phyloP scores from a whole-genome alignment of 169 alveolate genomes.

The Babesia bigemina region DNA sequence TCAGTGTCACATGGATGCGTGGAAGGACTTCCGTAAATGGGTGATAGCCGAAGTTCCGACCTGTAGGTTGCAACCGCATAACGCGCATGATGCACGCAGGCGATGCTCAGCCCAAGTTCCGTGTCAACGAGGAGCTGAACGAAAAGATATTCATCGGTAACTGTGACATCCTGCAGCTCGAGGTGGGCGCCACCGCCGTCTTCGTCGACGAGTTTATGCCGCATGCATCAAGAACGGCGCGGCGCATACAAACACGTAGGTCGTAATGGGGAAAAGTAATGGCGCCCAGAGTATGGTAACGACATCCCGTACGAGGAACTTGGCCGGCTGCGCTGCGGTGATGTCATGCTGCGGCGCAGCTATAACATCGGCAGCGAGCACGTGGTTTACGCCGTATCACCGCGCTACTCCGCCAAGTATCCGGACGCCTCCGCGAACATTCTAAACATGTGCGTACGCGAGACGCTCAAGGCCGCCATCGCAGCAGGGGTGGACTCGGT shows the following conservation, averaged over 20 bases:
- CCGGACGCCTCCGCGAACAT: slow-evolving; percentile 67
- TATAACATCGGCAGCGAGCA: slow-evolving; percentile 59
- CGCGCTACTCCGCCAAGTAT: slow-evolving; percentile 52
- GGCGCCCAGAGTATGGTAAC: slow-evolving; percentile 38
- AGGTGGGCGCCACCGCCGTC: slow-evolving; percentile 55
- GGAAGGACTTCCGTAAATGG: slow-evolving; percentile 12
- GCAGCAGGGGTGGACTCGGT: slow-evolving; percentile 43
- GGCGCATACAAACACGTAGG: slow-evolving; percentile 48
- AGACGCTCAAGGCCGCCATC: slow-evolving; percentile 47
- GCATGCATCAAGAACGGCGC: slow-evolving; percentile 21
- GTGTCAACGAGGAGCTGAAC: slow-evolving; percentile 35
- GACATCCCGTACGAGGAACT: slow-evolving; percentile 32
- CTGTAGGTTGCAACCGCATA: slow-evolving; percentile 19
- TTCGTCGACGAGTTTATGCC: slow-evolving; percentile 55
- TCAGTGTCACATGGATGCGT: slow-evolving; percentile 20
- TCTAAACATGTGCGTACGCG: slow-evolving; percentile 48
- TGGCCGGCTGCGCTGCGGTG: slow-evolving; percentile 46
- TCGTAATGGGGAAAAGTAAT: background rate
- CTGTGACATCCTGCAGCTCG: slow-evolving; percentile 46
- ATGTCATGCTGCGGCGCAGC: slow-evolving; percentile 34
- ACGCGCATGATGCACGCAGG: slow-evolving; percentile 12
- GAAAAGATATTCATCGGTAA: slow-evolving; percentile 47
- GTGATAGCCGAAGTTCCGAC: background rate
- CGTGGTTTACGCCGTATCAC: slow-evolving; percentile 44
- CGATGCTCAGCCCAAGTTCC: slow-evolving; percentile 48